Percentiles rank a stretch among this genome's conserved stretches.
These are phyloP conservation scores for Alternaria metachromatica DNA, from an alignment of 2,329 filamentous ascomycete species.

Conservation along the genomic window DNA sequence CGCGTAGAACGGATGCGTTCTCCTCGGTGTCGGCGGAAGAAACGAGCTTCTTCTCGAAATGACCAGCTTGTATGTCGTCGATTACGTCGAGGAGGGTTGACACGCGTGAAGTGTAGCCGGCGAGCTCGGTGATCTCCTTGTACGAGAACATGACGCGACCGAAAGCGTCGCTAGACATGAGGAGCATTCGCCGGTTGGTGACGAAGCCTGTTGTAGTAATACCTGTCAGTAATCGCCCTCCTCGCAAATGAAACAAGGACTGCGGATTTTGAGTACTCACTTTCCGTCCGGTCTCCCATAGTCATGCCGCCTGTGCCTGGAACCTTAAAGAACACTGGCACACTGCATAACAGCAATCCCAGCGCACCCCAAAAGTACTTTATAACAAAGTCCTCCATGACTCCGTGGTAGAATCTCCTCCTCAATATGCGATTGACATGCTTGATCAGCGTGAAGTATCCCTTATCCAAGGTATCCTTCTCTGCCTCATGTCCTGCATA, in stretches of 20 bases:
- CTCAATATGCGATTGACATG: slow-evolving; percentile 96
- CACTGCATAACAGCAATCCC: slow-evolving; percentile 87
- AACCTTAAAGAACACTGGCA: slow-evolving; percentile 94
- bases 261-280: slow-evolving; percentile 46
- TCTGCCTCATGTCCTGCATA: slow-evolving; percentile 92
- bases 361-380: slow-evolving; percentile 99
- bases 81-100: slow-evolving; percentile 90
- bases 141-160: slow-evolving; percentile 56
- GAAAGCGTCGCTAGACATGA: slow-evolving; percentile 80
- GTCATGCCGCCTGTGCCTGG: slow-evolving; percentile 64
- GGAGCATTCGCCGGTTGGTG: slow-evolving; percentile 88
- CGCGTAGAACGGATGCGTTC: slow-evolving; percentile 81
- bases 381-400: slow-evolving; percentile 99
- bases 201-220: slow-evolving; percentile 69
- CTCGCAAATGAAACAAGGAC: background rate
- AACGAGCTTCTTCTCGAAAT: slow-evolving; percentile 95
- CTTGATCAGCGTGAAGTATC: slow-evolving; percentile 98
- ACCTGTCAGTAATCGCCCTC: slow-evolving; percentile 7
- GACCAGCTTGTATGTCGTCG: slow-evolving; percentile 86
- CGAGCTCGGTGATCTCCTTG: slow-evolving; percentile 93
- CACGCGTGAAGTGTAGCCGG: slow-evolving; percentile 92
- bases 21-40: slow-evolving; percentile 83
- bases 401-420: slow-evolving; percentile 91
- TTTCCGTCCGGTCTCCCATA: slow-evolving; percentile 73
- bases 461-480: slow-evolving; percentile 95